Evolutionary conservation across 768 basidiomycete species (phyloP), one percentile per base, ranked within the genome.

Genomic region (Xanthoconium stramineum): DNA sequence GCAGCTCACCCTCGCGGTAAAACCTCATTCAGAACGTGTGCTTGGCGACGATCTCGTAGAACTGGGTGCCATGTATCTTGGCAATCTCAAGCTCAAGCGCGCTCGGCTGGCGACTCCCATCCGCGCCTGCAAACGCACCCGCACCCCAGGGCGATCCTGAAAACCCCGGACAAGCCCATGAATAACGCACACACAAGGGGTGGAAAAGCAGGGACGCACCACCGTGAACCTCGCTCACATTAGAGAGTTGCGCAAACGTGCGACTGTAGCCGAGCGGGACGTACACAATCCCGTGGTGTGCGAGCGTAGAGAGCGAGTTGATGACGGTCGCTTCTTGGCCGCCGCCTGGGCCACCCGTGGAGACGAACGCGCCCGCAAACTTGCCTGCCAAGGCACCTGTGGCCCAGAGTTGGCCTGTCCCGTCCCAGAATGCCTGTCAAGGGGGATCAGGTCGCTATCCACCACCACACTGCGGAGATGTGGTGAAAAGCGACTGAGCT

Each of bases 301-400:
- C 71, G 55, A 91, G 66, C 50, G 86, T 82, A 53, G 80, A 81
- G 68, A 89, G 63, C 53, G 74, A 61, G 56, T 66, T 76, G 52
- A 84, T 55, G 50, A 74, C 73, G 8, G 86, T 88, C 12, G 75
- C 56, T 65, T 86, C 88, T 59, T 93, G 91, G 19, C 92, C 91
- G 58, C 92, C 90, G 56, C 91, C 89, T 12, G 76, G 81, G 15
- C 78, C 73, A 1, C 78, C 86, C 1, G 87, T 85, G 28, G 86
- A 85, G 44, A 90, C 82, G 76, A 93, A 94, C 47, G 83, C 72
- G n/a, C 84, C 79, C 0, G 80, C 91, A 61, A 83, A 85, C 68
- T 94, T 95, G 63, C 91, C 91, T n/a, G 76, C 69, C 50, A 94
- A 76, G 5, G 70, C 75, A 13, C 90, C 85, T 0, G 49, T 24